Evolutionary conservation across 2,329 filamentous ascomycete species (phyloP).

Genomic region (Xylaria sp.): DNA sequence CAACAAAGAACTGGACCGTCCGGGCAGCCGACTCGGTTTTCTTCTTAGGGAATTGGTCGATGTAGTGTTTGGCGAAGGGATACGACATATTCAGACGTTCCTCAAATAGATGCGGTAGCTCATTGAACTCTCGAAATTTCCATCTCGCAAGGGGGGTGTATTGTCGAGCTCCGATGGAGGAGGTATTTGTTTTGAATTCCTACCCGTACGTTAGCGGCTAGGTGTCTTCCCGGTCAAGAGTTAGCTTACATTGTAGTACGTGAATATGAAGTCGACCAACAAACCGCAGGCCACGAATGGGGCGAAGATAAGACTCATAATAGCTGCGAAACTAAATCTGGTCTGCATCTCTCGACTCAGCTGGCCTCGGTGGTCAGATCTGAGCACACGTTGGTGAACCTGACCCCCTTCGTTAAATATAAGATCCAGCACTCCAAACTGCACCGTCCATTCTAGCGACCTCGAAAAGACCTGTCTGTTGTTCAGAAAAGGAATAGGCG

Average conservation of each 20-base stretch:
- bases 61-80: constrained; percentile 87
- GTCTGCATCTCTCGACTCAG: constrained; percentile 78
- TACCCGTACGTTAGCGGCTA: constrained; percentile 44
- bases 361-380: constrained; percentile 77
- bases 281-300: constrained; percentile 89
- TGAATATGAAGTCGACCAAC: constrained; percentile 88
- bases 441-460: constrained; percentile 89
- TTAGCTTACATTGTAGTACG: constrained; percentile 82
- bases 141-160: constrained; percentile 95
- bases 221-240: not conserved
- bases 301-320: constrained; percentile 85
- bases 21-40: constrained; percentile 85
- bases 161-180: constrained; percentile 82
- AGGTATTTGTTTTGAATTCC: constrained; percentile 95
- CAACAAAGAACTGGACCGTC: constrained; percentile 86
- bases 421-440: constrained; percentile 89
- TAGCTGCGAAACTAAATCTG: constrained; percentile 80
- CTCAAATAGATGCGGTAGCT: constrained; percentile 89
- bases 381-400: constrained; percentile 83
- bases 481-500: constrained; percentile 82
- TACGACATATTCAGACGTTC: constrained; percentile 93
- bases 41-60: constrained; percentile 95
- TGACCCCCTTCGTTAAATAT: constrained; percentile 91
- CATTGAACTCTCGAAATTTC: constrained; percentile 99
- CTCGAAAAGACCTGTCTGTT: constrained; percentile 84